Base-by-base conservation (phyloP, 2,329 filamentous ascomycete genomes). In the Diaporthe helianthi region DNA sequence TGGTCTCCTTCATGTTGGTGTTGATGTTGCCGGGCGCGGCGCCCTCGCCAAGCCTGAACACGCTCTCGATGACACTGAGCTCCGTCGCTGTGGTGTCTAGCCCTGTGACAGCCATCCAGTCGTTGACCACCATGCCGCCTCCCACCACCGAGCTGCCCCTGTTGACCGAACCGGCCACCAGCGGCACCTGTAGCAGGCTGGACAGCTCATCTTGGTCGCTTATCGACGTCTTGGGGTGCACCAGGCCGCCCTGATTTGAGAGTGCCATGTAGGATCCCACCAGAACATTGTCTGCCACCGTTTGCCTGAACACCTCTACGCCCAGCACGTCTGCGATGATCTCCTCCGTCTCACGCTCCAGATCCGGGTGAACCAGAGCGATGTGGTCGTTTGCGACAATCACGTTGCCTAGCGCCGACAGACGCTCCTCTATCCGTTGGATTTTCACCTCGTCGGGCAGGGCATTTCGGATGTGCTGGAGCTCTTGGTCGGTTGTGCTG, bases 131-230 rank as follows among this genome's bases (percentile, higher is more conserved):
- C 92, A 97, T 96, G 52, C 94, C 94, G 1, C 95, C 96, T 69
- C 96, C 96, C n/a, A 99, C 94, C 36, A 99, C 94, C 71, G 93
- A 90, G 78, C 90, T 94, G 72, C 96, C 96, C 73, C 96, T 89
- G 83, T 99, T 99, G 72, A 99, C 92, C 78, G 89, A 93, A 51
- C 96, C 96, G 4, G 96, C 96, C 1, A 99, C 96, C 7, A 99
- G 90, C 17, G 96, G 96, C 46, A 99, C 95, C 83, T 98, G 95
- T 72, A 99, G 87, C 82, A 99, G 84, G 77, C 91, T 94, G 73
- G 92, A 94, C 73, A 99, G 88, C 85, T 99, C 96, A 80, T 99
- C 96, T 86, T 99, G 96, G 81, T 99, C 96, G 82, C 97, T 93
- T 78, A 98, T 96, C 74, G 89, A 92, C 49, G 96, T 98, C 86